These are phyloP conservation scores for Colletotrichum costaricense DNA, from an alignment of 2,329 filamentous ascomycete species.

Conservation along the genomic window DNA sequence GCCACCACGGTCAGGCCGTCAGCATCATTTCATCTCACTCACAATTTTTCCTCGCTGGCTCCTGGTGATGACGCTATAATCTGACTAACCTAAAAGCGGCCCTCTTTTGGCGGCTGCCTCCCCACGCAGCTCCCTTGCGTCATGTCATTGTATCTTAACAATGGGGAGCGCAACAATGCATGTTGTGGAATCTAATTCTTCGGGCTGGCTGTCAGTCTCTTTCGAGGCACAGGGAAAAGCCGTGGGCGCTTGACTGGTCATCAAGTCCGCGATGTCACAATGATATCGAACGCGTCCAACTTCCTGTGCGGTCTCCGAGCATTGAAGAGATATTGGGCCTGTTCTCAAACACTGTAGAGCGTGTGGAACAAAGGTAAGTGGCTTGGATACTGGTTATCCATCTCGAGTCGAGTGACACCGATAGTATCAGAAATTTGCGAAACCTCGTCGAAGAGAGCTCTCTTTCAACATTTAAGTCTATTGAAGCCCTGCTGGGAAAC, in stretches of 20 bases:
- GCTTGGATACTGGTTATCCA: not conserved
- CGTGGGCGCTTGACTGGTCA: not conserved
- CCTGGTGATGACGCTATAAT: not conserved
- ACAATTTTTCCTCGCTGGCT: not conserved
- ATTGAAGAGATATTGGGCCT: not conserved
- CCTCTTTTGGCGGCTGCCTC: slow-evolving; percentile 6
- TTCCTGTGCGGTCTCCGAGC: not conserved
- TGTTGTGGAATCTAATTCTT: not conserved
- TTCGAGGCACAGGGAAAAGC: not conserved
- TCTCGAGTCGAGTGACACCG: not conserved
- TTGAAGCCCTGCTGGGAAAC: not conserved
- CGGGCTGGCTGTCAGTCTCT: not conserved
- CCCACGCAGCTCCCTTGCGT: not conserved
- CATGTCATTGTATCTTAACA: not conserved
- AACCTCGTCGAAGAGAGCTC: not conserved
- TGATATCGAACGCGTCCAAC: not conserved
- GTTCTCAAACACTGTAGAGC: not conserved
- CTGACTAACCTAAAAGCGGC: slow-evolving; percentile 1
- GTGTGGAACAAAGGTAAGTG: not conserved
- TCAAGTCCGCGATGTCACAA: not conserved
- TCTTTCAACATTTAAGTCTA: not conserved
- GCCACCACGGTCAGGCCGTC: slow-evolving; percentile 16
- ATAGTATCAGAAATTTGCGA: not conserved
- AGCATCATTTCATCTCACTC: not conserved
- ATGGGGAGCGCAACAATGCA: not conserved